These are phyloP conservation scores for Talaromyces wortmannii DNA, from an alignment of 495 filamentous ascomycete genomes.

Conservation along the genomic window DNA sequence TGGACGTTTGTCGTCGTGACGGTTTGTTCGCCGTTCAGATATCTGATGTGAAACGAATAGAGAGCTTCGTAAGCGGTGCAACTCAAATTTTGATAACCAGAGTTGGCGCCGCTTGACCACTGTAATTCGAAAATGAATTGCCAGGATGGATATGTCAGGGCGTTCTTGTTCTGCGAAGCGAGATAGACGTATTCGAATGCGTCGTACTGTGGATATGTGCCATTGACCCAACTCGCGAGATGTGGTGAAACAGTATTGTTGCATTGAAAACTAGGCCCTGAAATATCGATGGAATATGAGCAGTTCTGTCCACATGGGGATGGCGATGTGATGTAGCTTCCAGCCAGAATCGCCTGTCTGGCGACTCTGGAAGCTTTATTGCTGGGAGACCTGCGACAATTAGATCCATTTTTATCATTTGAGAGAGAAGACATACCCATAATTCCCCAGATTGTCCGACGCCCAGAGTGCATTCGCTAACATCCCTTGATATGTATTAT, in stretches of 20 bases:
- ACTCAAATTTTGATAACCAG: conserved; percentile 5
- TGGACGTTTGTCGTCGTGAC: background rate
- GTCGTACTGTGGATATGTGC: conserved; percentile 1
- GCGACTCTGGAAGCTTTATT: conserved; percentile 3
- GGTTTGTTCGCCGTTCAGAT: background rate
- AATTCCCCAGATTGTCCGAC: conserved; percentile 5
- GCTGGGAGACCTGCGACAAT: conserved; percentile 1
- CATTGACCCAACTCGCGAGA: background rate
- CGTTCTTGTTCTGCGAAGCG: background rate
- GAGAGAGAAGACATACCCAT: conserved; percentile 2
- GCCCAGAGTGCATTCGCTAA: conserved; percentile 4
- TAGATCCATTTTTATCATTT: background rate
- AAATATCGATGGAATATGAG: conserved; percentile 8
- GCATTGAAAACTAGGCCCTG: conserved; percentile 9
- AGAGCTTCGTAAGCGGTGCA: conserved; percentile 4
- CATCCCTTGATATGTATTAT: conserved; percentile 3
- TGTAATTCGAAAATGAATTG: conserved; percentile 2
- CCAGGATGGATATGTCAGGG: background rate
- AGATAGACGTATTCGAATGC: conserved; percentile 2
- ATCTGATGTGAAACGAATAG: conserved; percentile 3
- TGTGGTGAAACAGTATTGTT: conserved; percentile 4
- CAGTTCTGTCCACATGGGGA: conserved; percentile 12
- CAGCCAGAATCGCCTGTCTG: conserved; percentile 5
- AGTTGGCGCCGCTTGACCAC: conserved; percentile 7
- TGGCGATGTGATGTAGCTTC: background rate